These are phyloP conservation scores for Saccharomyces hybrid DNA, from an alignment of 1,139 yeast genomes.

Conservation along the genomic window DNA sequence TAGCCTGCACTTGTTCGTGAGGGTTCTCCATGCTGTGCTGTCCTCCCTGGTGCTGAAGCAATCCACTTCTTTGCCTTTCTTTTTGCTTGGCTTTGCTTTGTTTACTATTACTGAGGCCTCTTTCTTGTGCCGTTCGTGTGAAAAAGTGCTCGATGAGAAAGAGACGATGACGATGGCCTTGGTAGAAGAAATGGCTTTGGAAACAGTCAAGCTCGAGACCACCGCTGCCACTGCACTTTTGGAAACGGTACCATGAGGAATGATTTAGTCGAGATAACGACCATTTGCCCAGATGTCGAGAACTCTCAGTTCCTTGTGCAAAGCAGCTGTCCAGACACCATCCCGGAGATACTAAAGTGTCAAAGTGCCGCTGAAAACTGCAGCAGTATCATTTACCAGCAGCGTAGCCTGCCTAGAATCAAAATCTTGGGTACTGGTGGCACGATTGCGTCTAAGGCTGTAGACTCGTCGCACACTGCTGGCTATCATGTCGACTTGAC, in stretches of 20 bases:
- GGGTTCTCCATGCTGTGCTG: conserved; percentile 65
- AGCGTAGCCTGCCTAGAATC: conserved; percentile 34
- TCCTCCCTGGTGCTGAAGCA: background rate
- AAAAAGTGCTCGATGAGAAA: background rate
- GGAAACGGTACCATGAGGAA: conserved; percentile 20
- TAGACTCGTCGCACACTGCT: conserved; percentile 50
- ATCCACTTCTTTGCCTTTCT: background rate
- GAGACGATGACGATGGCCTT: background rate
- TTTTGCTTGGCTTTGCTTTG: background rate
- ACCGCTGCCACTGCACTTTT: background rate
- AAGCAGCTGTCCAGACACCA: conserved; percentile 9
- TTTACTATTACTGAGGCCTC: background rate
- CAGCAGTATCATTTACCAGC: conserved; percentile 9
- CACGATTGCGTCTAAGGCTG: conserved; percentile 62
- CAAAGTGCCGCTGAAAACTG: conserved; percentile 3
- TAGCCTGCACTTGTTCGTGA: conserved; percentile 78
- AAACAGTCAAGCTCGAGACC: background rate
- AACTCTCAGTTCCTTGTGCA: conserved; percentile 27
- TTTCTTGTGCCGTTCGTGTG: background rate
- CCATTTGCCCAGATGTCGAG: conserved; percentile 30
- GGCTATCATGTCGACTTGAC: conserved; percentile 63
- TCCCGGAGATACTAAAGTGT: conserved; percentile 4
- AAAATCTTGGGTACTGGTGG: conserved; percentile 69
- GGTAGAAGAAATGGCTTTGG: background rate
- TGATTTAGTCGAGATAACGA: conserved; percentile 25